phyloP scores from a whole-genome alignment of 192 early-diverging fungal species.

The Paraglomus brasilianum region DNA sequence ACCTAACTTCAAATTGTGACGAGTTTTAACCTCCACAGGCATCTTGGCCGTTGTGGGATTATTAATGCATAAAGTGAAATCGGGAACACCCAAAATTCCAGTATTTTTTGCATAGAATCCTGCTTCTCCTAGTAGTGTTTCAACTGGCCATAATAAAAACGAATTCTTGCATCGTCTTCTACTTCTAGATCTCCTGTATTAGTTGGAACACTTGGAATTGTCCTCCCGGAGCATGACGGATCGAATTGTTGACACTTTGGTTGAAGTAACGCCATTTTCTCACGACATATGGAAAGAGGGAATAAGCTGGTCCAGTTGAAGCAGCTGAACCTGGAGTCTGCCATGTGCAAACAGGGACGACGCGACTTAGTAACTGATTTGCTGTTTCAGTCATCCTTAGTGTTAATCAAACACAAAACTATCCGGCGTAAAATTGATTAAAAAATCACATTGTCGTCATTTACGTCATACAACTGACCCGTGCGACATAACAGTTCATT shows the following conservation, averaged over 20 bases:
- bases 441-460: no score
- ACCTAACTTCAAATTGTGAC: constrained; percentile 8
- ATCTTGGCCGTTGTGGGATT: constrained; percentile 8
- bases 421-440: no score
- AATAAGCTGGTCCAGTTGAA: constrained; percentile 15
- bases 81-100: neutral
- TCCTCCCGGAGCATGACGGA: neutral
- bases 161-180: neutral
- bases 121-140: neutral
- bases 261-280: neutral
- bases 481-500: no score
- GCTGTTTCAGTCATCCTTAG: constrained; percentile 28
- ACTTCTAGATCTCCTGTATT: no score
- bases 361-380: constrained; percentile 3
- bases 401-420: no score
- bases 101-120: neutral
- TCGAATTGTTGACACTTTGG: neutral
- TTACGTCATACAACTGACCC: no score
- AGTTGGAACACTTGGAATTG: no score
- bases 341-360: constrained; percentile 7
- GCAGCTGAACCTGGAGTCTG: neutral
- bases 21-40: constrained; percentile 1
- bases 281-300: neutral
- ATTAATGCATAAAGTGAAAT: constrained; percentile 7
- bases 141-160: neutral